A percentile compares a stretch with the other conserved stretches of the same genome.
phyloP scores from a whole-genome alignment of 108 stramenopile species.

The Licmophora abbreviata region DNA sequence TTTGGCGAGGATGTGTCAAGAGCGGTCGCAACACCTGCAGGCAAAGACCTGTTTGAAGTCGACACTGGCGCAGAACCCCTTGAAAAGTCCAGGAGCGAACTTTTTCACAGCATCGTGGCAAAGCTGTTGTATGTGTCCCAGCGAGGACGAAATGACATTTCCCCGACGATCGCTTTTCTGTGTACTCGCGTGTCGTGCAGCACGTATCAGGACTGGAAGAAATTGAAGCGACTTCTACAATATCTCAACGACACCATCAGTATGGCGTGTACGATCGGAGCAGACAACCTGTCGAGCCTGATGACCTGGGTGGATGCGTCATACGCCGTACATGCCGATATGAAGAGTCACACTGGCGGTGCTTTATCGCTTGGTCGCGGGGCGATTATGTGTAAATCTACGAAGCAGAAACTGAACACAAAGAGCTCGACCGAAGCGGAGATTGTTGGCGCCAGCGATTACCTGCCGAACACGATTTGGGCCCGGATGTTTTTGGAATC shows the following conservation, averaged over 20 bases:
- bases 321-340: constrained; percentile 37
- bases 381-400: no score
- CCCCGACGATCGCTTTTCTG: constrained; percentile 8
- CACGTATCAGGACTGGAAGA: background rate
- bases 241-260: constrained; percentile 24
- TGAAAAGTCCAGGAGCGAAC: background rate
- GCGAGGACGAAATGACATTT: background rate
- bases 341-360: constrained; percentile 38
- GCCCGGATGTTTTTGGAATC: constrained; percentile 11
- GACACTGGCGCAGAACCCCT: constrained; percentile 7
- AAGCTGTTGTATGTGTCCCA: background rate
- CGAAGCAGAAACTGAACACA: constrained; percentile 10
- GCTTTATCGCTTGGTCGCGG: constrained; percentile 26
- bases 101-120: background rate
- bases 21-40: constrained; percentile 17
- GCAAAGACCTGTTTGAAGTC: constrained; percentile 30
- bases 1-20: constrained; percentile 10
- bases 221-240: constrained; percentile 3
- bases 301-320: constrained; percentile 45
- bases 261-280: constrained; percentile 11
- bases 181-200: background rate
- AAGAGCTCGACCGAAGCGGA: no score
- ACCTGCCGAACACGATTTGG: constrained; percentile 3
- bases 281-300: constrained; percentile 6
- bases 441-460: constrained; percentile 4